These are phyloP conservation scores for Penicillium cosmopolitanum DNA, from an alignment of 495 filamentous ascomycete species.

Conservation along the genomic window DNA sequence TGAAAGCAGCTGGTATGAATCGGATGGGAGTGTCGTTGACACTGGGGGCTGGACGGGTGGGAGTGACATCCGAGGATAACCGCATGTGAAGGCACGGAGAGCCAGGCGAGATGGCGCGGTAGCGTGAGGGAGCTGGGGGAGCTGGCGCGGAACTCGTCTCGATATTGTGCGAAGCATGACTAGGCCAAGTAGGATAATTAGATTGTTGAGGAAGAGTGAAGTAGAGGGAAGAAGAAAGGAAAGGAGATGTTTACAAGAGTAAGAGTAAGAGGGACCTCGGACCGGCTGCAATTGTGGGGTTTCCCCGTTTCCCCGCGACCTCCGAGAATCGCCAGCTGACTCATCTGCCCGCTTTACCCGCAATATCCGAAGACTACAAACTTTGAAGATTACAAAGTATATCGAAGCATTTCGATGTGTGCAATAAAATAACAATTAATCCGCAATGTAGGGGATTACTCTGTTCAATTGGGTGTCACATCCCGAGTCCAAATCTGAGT, in stretches of 20 bases:
- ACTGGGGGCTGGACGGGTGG: conserved; percentile 54
- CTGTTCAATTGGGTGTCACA: too few relatives aligned
- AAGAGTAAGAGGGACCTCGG: too few relatives aligned
- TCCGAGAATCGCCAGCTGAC: too few relatives aligned
- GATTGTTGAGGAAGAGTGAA: background rate
- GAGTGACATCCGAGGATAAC: conserved; percentile 49
- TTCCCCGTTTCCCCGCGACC: too few relatives aligned
- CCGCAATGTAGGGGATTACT: too few relatives aligned
- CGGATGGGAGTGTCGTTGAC: conserved; percentile 62
- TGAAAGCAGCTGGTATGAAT: conserved; percentile 80
- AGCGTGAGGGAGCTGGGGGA: background rate
- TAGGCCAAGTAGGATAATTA: background rate
- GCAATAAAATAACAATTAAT: too few relatives aligned
- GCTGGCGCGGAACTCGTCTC: conserved; percentile 1
- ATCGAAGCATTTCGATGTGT: too few relatives aligned
- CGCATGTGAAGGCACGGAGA: conserved; percentile 47
- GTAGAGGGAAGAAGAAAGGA: background rate
- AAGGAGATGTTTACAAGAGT: background rate
- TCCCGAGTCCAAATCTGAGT: too few relatives aligned
- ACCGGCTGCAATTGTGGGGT: too few relatives aligned
- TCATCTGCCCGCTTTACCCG: too few relatives aligned
- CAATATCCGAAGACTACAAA: too few relatives aligned
- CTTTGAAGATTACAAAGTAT: too few relatives aligned
- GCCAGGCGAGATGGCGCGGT: conserved; percentile 26
- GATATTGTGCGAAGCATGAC: conserved; percentile 6